These are phyloP conservation scores for Coelastrella sp. DNA, from an alignment of 139 green algal genomes.

Conservation along the genomic window DNA sequence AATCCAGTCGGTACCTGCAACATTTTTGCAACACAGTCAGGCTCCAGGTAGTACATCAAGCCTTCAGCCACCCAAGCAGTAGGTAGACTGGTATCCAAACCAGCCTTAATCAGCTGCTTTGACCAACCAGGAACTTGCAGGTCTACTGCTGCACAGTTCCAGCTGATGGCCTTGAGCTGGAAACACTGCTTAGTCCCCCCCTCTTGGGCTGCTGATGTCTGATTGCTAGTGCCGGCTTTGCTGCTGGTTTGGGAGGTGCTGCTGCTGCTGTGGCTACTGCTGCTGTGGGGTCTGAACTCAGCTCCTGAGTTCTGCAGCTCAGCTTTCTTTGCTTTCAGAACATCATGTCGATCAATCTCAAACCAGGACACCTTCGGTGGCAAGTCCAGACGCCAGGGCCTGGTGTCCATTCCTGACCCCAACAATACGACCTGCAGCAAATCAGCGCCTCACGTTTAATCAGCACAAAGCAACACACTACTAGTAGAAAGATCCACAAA, in stretches of 20 bases:
- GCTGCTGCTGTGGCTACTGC: neutral
- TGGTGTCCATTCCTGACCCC: slow-evolving; percentile 77
- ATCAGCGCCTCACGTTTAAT: too few relatives aligned
- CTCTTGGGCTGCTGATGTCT: too few relatives aligned
- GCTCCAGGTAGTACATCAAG: slow-evolving; percentile 72
- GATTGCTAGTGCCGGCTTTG: neutral
- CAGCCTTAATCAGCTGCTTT: slow-evolving; percentile 32
- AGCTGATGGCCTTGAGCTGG: neutral
- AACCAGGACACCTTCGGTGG: slow-evolving; percentile 71
- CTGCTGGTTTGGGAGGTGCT: neutral
- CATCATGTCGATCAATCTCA: slow-evolving; percentile 74
- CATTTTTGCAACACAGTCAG: slow-evolving; percentile 49
- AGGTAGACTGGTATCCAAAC: slow-evolving; percentile 36
- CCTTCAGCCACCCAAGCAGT: slow-evolving; percentile 71
- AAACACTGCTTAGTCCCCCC: too few relatives aligned
- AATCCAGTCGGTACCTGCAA: slow-evolving; percentile 46
- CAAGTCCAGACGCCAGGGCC: slow-evolving; percentile 78
- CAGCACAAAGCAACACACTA: too few relatives aligned
- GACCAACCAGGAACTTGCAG: slow-evolving; percentile 53
- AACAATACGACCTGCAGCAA: slow-evolving; percentile 67
- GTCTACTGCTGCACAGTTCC: slow-evolving; percentile 36
- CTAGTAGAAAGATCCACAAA: too few relatives aligned
- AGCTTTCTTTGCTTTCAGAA: slow-evolving; percentile 68
- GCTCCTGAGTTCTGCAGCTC: slow-evolving; percentile 39
- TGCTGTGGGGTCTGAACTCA: neutral